A percentile compares a stretch with the other conserved stretches of the same genome.
These are phyloP conservation scores for Cordyceps farinosa DNA, from an alignment of 2,329 filamentous ascomycete species.

Conservation along the genomic window DNA sequence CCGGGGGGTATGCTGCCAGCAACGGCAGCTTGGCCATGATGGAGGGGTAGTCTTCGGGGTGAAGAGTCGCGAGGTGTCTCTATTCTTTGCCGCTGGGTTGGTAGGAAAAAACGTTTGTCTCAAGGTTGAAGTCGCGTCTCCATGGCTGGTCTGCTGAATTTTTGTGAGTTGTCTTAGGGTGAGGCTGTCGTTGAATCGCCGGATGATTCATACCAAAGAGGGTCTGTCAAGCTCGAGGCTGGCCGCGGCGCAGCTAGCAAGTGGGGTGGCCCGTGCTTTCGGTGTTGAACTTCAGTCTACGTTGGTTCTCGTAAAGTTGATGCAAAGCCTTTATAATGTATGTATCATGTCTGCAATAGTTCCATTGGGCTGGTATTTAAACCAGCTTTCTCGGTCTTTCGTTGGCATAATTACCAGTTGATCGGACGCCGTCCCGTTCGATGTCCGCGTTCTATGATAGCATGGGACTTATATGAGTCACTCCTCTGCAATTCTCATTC, in stretches of 20 bases:
- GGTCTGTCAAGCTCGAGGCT: slow-evolving; percentile 17
- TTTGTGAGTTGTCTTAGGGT: neutral
- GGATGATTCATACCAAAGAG: slow-evolving; percentile 19
- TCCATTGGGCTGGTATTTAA: too few species aligned
- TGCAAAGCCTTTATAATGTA: neutral
- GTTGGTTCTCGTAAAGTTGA: neutral
- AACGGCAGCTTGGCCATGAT: slow-evolving; percentile 56
- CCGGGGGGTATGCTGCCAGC: slow-evolving; percentile 73
- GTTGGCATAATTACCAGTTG: too few species aligned
- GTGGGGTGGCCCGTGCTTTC: slow-evolving; percentile 12
- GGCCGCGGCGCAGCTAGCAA: neutral
- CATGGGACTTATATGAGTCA: too few species aligned
- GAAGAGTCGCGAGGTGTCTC: neutral
- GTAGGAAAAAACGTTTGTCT: neutral
- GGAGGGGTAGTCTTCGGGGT: neutral
- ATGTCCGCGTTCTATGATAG: too few species aligned
- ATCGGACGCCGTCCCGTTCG: too few species aligned
- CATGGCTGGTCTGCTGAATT: slow-evolving; percentile 2
- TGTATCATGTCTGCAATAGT: too few species aligned
- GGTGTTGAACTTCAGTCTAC: neutral
- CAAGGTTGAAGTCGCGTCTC: slow-evolving; percentile 14
- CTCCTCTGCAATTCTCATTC: too few species aligned
- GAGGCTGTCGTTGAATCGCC: slow-evolving; percentile 14
- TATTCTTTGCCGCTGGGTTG: too few species aligned
- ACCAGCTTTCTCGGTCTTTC: too few species aligned